Evolutionary conservation across 305 asterid species (phyloP), one percentile per base, ranked within the genome.

Genomic region (Fraxinus nigra): DNA sequence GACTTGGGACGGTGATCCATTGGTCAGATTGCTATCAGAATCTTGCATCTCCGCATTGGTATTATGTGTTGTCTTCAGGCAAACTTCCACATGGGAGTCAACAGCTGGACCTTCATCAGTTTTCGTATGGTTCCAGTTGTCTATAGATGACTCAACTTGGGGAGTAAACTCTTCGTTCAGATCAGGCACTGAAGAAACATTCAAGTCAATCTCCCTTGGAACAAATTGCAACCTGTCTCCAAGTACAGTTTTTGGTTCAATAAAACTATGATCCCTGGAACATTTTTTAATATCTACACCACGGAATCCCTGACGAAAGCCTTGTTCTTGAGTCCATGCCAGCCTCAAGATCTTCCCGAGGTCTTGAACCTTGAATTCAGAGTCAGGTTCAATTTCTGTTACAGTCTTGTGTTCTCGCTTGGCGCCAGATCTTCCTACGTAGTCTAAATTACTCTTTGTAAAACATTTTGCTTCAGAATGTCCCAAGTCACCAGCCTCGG

Each of bases 381-480:
- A 92, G 87, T 93, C 95, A 0, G 87, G 90, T 87, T 91, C 97
- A 78, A 94, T 86, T 74, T 85, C 88, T 30, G 79, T 69, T 65
- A 87, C 78, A 72, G 84, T 81, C 80, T 87, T 78, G 56, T 40
- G 84, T 35, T 82, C 84, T 78, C 38, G 69, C 61, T 82, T 83
- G 76, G 85, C 81, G 78, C 86, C 76, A 74, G 87, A 85, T 82
- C 87, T 79, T 75, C 89, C 93, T 83, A 82, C 87, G 80, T 85
- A 84, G 54, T 77, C 85, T 34, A 89, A 84, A 80, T 79, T 90
- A 67, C 98, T 93, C 82, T 88, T 90, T 11, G 97, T 95, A 86
- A 92, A 93, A 87, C 94, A 91, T 84, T 88, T 95, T n/a, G 92
- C 94, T 86, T 93, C 98, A 24, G 98, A 95, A 86, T 92, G 98